These are phyloP conservation scores for Leishmania martiniquensis DNA, from an alignment of 208 protist genomes.

Conservation along the genomic window DNA sequence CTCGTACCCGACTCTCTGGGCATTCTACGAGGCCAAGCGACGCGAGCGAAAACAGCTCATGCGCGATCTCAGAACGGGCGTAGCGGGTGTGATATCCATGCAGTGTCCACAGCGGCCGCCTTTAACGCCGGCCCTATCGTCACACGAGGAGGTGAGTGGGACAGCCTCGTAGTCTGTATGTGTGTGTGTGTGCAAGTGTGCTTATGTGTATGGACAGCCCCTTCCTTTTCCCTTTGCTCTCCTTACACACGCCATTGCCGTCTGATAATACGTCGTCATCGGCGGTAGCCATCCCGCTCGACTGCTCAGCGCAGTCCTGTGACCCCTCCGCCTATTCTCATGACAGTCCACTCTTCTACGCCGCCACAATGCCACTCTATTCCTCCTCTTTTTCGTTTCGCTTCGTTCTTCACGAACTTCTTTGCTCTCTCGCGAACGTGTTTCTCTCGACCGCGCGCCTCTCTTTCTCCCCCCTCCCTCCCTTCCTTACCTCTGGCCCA, in stretches of 20 bases:
- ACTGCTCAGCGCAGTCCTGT: too few species aligned
- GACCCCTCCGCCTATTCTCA: too few species aligned
- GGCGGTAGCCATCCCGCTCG: too few species aligned
- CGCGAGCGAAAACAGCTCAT: conserved; percentile 28
- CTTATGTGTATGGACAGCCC: not conserved
- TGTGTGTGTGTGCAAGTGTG: not conserved
- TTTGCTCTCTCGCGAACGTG: not conserved
- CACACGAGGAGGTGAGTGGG: conserved; percentile 28
- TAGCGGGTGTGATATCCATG: not conserved
- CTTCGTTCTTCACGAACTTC: not conserved
- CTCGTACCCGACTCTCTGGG: conserved; percentile 27
- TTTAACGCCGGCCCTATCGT: conserved; percentile 10
- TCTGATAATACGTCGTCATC: too few species aligned
- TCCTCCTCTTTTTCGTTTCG: not conserved
- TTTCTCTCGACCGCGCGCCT: not conserved
- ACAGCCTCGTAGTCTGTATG: not conserved
- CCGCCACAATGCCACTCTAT: too few species aligned
- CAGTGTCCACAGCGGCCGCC: not conserved
- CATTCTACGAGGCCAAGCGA: conserved; percentile 31
- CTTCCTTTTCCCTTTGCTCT: too few species aligned
- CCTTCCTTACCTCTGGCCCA: not conserved
- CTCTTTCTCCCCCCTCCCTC: not conserved
- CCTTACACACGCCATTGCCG: too few species aligned
- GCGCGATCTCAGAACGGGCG: conserved; percentile 7
- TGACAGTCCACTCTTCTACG: too few species aligned